Evolutionary conservation across 176 grass and related monocot genomes (phyloP).

Genomic region (Stipa capillata): DNA sequence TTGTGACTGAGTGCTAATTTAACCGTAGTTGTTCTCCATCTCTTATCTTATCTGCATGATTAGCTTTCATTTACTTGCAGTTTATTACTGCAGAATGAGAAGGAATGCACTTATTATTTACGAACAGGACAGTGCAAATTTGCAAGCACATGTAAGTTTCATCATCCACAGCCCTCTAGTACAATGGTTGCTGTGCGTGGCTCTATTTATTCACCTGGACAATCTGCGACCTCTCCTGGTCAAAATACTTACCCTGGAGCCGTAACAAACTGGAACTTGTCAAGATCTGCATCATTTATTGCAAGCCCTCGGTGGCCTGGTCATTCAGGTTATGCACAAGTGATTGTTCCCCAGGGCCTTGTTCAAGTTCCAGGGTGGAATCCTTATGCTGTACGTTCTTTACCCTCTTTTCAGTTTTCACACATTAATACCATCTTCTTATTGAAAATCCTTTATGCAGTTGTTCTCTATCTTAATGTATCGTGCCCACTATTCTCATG

Average conservation of each 20-base stretch:
- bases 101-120: constrained; percentile 86
- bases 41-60: constrained; percentile 2
- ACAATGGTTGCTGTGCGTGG: constrained; percentile 52
- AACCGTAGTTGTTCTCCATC: too few species aligned
- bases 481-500: background rate
- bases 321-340: constrained; percentile 82
- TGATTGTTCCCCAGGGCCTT: constrained; percentile 86
- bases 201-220: constrained; percentile 57
- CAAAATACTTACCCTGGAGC: constrained; percentile 52
- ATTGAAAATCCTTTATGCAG: background rate
- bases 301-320: constrained; percentile 83
- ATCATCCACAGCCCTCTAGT: constrained; percentile 84
- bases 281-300: constrained; percentile 74
- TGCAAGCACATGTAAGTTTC: constrained; percentile 79
- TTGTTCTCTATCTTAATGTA: background rate
- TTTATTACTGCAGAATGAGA: constrained; percentile 75
- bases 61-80: constrained; percentile 26
- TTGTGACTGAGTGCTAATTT: too few species aligned
- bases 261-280: constrained; percentile 49
- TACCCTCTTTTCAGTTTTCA: background rate
- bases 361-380: constrained; percentile 83
- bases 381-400: constrained; percentile 70
- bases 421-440: constrained; percentile 10
- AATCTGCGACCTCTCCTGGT: constrained; percentile 60
- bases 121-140: constrained; percentile 93